phyloP scores from a whole-genome alignment of 495 filamentous ascomycete species.

The Aspergillus egyptiacus region DNA sequence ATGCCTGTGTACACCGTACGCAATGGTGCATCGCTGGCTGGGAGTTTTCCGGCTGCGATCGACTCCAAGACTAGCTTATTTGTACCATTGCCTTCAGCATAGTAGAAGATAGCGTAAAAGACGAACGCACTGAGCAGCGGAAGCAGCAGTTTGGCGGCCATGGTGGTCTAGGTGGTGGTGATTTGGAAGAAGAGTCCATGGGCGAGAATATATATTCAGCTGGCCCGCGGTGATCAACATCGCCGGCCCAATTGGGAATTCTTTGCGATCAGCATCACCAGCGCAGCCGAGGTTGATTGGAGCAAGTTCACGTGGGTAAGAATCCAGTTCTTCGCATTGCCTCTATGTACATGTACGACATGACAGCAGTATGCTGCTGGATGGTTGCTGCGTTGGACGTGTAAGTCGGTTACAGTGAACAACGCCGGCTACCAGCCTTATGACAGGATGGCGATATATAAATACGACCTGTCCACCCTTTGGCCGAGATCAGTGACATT shows the following conservation, averaged over 20 bases:
- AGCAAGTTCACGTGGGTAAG: too few relatives aligned
- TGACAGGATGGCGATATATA: neutral
- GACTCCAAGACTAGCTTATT: slow-evolving; percentile 24
- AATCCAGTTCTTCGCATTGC: too few relatives aligned
- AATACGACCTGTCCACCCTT: too few relatives aligned
- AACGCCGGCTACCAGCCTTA: neutral
- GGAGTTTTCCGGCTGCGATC: slow-evolving; percentile 31
- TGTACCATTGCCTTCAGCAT: slow-evolving; percentile 38
- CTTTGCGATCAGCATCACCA: too few relatives aligned
- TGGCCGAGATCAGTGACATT: too few relatives aligned
- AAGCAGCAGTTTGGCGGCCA: slow-evolving; percentile 30
- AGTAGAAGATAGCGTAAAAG: slow-evolving; percentile 39
- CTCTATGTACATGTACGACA: too few relatives aligned
- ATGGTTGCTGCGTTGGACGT: too few relatives aligned
- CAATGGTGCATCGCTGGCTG: slow-evolving; percentile 34
- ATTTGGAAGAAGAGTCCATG: too few relatives aligned
- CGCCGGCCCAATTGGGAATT: too few relatives aligned
- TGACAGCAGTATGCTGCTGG: too few relatives aligned
- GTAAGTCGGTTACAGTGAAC: neutral
- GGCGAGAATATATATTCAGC: neutral
- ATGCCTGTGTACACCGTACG: slow-evolving; percentile 48
- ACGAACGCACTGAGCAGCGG: slow-evolving; percentile 38
- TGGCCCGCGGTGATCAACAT: too few relatives aligned
- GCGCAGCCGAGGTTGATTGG: too few relatives aligned
- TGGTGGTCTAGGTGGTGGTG: slow-evolving; percentile 7